A percentile compares a stretch with the other conserved stretches of the same genome.
Conservation (phyloP, 2,329 filamentous ascomycete genomes). For the Alternaria ethzedia region DNA sequence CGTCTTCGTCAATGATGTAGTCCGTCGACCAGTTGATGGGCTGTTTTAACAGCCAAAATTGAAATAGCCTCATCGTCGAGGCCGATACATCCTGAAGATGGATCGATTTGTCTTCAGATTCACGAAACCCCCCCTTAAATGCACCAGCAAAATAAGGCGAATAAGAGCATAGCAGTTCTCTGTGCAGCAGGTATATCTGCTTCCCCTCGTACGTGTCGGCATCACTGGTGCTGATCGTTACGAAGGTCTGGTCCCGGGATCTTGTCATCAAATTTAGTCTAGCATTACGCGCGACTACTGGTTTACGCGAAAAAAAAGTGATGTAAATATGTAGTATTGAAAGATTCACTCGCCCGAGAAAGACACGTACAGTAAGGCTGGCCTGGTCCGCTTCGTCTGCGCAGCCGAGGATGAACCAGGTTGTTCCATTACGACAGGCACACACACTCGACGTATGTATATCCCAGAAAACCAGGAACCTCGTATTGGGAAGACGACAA, state of each 20-base stretch:
- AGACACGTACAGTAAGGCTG: background rate
- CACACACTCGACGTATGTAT: background rate
- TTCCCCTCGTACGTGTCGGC: too few relatives aligned
- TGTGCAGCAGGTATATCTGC: background rate
- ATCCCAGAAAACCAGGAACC: background rate
- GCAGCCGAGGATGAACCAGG: background rate
- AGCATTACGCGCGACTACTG: too few relatives aligned
- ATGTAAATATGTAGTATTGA: too few relatives aligned
- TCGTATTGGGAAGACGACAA: too few relatives aligned
- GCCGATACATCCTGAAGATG: background rate
- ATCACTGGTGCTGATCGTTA: too few relatives aligned
- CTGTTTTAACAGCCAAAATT: too few relatives aligned
- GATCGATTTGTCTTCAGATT: background rate
- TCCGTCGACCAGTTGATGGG: too few relatives aligned
- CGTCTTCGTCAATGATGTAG: too few relatives aligned
- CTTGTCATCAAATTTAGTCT: background rate
- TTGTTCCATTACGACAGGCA: fast-evolving
- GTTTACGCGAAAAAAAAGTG: too few relatives aligned
- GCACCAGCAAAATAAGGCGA: background rate
- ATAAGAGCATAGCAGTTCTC: background rate
- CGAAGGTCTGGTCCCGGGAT: background rate
- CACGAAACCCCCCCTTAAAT: fast-evolving
- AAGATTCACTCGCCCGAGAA: background rate
- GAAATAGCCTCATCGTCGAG: background rate
- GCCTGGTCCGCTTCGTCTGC: background rate